Conservation (phyloP, 306 rosid genomes). For the Quercus agrifolia region DNA sequence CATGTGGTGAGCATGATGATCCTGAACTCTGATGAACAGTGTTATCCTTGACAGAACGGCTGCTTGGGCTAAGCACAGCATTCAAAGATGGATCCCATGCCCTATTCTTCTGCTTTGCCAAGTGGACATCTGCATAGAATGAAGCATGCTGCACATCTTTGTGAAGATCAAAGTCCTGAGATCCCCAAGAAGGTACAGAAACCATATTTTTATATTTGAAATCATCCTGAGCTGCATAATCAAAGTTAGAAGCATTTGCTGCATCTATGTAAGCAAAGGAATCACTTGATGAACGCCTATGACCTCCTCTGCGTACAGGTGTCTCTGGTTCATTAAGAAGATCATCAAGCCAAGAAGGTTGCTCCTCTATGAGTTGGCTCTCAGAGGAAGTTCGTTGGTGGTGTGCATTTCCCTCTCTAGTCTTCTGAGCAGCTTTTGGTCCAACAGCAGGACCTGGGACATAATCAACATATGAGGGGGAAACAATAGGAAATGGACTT, state of each 20-base stretch:
- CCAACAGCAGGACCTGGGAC: constrained; percentile 54
- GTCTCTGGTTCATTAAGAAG: constrained; percentile 98
- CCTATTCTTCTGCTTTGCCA: constrained; percentile 63
- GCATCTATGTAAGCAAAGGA: constrained; percentile 85
- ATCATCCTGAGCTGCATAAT: constrained; percentile 58
- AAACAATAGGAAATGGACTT: constrained; percentile 88
- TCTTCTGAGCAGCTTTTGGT: constrained; percentile 59
- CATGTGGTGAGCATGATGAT: constrained; percentile 51
- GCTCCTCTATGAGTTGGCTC: constrained; percentile 85
- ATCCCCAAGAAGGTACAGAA: constrained; percentile 63
- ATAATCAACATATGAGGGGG: constrained; percentile 78
- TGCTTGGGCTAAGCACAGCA: constrained; percentile 35
- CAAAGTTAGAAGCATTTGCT: constrained; percentile 42
- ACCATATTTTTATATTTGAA: constrained; percentile 49
- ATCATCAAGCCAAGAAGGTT: constrained; percentile 99
- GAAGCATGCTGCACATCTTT: constrained; percentile 71
- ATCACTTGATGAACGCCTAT: constrained; percentile 98
- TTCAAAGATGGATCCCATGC: constrained; percentile 73
- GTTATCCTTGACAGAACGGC: constrained; percentile 56
- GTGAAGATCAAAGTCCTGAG: constrained; percentile 74
- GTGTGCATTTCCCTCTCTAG: constrained; percentile 70
- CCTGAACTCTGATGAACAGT: constrained; percentile 60
- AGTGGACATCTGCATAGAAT: constrained; percentile 51
- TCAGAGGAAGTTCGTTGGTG: constrained; percentile 96
- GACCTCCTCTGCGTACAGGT: constrained; percentile 88